Base-by-base conservation (phyloP, 768 basidiomycete genomes). In the Russula vinacea region DNA sequence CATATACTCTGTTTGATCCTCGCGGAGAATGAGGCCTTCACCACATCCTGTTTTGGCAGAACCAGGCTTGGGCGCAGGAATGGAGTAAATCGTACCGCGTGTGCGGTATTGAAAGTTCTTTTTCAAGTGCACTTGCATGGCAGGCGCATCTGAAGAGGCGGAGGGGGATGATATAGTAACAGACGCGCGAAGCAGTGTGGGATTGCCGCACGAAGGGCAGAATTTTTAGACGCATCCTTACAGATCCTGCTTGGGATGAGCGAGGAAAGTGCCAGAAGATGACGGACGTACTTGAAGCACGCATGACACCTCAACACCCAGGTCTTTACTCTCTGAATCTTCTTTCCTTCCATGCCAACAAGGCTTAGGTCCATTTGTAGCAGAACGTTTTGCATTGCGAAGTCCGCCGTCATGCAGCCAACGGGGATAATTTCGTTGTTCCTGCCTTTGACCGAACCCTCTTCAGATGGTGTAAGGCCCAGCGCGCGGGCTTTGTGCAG, bases 381-480 rank as follows among this genome's bases (percentile, higher is more conserved):
- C 67, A 96, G 76, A 24, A 98, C 92, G 71, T 99, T 99, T 76
- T 99, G 97, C 87, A 99, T 97, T 19, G 97, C 97, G 74, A 94
- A 98, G 82, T 99, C 97, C 24, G 92, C 92, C 10, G 97, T 98
- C 90, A 98, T 94, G 73, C 95, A 97, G 19, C 94, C 97, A 6
- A 84, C 85, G 58, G 79, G 80, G 52, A 96, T 79, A 74, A 47
- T 78, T 73, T 70, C 70, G 71, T 65, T 71, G 72, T 55, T 74
- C 75, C 62, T 76, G 70, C 64, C 60, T 53, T 76, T 77, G 35
- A 70, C 73, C 5, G 70, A 67, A 13, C 69, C 68, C 19, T 72
- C 76, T n/a, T 76, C 75, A 24, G 82, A 78, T 4, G 94, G 90
- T 35, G 96, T 80, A 42, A 97, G 81, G 26, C 94, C 84, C 44